Evolutionary conservation across 1,139 yeast genomes (phyloP), one percentile per base, ranked within the genome.

Genomic region (Lizanozyma gosingica): DNA sequence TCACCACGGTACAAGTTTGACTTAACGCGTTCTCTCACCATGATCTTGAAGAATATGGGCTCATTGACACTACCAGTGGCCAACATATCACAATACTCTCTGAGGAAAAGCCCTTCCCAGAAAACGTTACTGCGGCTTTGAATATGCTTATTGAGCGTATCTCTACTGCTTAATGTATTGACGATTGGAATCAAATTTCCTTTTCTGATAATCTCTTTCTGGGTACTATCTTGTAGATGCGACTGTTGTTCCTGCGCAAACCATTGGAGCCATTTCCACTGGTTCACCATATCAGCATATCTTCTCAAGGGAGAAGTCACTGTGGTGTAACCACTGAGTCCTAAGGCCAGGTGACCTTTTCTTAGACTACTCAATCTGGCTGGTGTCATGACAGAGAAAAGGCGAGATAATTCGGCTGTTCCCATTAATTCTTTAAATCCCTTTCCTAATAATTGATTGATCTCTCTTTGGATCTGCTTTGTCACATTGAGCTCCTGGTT

Each of bases 221-320:
- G 6, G 6, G 6, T 22, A 11, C 6, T 22, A 22, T 22, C 11
- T 6, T 22, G 6, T 11, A 6, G 6, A 11, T 22, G 29, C n/a
- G n/a, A n/a, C 11, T 22, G 29, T 11, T 22, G 29, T 22, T 22
- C 9, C 11, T 22, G 29, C 11, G 9, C 29, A 22, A 22, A 22
- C 29, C 29, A 22, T 22, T 22, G 29, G 29, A 22, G 29, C 29
- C 29, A 22, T 6, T 11, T 22, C 76, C 92, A 76, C 52, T 88
- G 97, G 49, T 82, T 80, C 4, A 88, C 56, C 51, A 88, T 62
- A 57, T 92, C 98, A n/a, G 82, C 80, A 50, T 76, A 83, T 48
- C 98, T 66, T 59, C 98, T 68, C 46, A 92, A 67, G 1, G 98
- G 98, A 0, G 97, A 88, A 0, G 98, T 88, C 2, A 85, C 80